Evolutionary conservation across 2,329 filamentous ascomycete species (phyloP).

Genomic region (Plectosphaerella cucumerina): DNA sequence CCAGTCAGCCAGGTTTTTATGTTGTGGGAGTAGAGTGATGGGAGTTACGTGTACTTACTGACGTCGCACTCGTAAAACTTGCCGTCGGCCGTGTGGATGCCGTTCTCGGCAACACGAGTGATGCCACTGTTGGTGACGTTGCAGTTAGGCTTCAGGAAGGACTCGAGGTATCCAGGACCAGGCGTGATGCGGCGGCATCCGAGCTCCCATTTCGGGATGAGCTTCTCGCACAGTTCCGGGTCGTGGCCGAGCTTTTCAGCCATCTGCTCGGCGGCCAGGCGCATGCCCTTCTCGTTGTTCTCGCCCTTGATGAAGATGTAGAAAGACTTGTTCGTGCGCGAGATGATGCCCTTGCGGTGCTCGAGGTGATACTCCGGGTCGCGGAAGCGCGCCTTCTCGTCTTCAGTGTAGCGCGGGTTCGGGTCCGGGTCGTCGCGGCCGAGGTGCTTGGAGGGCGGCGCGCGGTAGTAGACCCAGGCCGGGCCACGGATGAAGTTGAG

Average conservation of each 20-base stretch:
- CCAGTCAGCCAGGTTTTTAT: no score
- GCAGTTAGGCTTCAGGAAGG: conserved; percentile 12
- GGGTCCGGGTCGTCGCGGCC: conserved; percentile 22
- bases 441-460: conserved; percentile 23
- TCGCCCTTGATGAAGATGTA: conserved; percentile 27
- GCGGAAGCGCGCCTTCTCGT: conserved; percentile 31
- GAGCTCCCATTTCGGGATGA: conserved; percentile 15
- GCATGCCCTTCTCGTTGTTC: conserved; percentile 33
- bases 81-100: not conserved
- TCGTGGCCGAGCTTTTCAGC: conserved; percentile 31
- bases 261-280: conserved; percentile 37
- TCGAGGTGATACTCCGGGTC: conserved; percentile 34
- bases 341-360: conserved; percentile 38
- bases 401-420: conserved; percentile 25
- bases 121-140: conserved; percentile 13
- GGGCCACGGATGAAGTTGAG: conserved; percentile 27
- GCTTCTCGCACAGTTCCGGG: conserved; percentile 30
- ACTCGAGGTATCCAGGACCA: conserved; percentile 15
- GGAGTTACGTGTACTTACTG: no score
- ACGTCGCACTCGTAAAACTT: conserved; percentile 9
- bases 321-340: conserved; percentile 36
- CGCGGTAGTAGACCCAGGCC: conserved; percentile 30
- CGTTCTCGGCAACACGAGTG: conserved; percentile 10
- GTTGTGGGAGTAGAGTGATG: no score
- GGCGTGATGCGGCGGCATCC: conserved; percentile 16